A percentile compares a stretch with the other conserved stretches of the same genome.
phyloP scores from a whole-genome alignment of 257 asterid genomes.

The Schizonepeta tenuifolia region DNA sequence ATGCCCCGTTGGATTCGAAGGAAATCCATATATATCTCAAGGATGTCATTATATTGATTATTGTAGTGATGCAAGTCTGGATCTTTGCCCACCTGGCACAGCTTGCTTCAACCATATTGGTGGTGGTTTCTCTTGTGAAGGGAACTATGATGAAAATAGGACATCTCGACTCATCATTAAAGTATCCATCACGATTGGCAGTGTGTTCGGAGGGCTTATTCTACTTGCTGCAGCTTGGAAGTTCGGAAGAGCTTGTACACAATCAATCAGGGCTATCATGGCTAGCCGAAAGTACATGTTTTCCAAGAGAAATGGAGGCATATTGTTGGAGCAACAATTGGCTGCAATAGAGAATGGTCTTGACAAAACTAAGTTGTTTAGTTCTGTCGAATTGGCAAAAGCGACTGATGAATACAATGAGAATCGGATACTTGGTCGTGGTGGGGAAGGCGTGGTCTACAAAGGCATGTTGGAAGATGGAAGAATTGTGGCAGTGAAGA shows the following conservation, averaged over 20 bases:
- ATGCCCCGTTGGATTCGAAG: slow-evolving; percentile 19
- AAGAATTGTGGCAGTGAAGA: background rate
- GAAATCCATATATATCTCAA: slow-evolving; percentile 37
- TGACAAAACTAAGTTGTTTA: slow-evolving; percentile 23
- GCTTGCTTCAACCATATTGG: background rate
- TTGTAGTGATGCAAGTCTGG: background rate
- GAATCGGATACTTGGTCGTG: too few species aligned
- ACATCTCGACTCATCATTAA: background rate
- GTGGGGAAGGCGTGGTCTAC: too few species aligned
- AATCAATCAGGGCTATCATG: slow-evolving; percentile 5
- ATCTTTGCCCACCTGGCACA: background rate
- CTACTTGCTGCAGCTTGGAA: slow-evolving; percentile 23
- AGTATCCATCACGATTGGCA: slow-evolving; percentile 2
- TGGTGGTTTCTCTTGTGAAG: background rate
- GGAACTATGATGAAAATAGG: background rate
- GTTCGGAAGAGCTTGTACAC: background rate
- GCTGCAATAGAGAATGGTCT: slow-evolving; percentile 32
- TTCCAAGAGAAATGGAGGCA: slow-evolving; percentile 35
- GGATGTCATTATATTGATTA: slow-evolving; percentile 39
- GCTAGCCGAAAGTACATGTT: slow-evolving; percentile 24
- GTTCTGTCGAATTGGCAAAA: slow-evolving; percentile 29
- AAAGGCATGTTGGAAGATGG: background rate
- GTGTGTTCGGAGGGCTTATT: slow-evolving; percentile 25
- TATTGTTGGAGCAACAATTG: too few species aligned
- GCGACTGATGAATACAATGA: slow-evolving; percentile 23